Evolutionary conservation across 129 eudicot species (phyloP).

Genomic region (Ambrosia artemisiifolia): DNA sequence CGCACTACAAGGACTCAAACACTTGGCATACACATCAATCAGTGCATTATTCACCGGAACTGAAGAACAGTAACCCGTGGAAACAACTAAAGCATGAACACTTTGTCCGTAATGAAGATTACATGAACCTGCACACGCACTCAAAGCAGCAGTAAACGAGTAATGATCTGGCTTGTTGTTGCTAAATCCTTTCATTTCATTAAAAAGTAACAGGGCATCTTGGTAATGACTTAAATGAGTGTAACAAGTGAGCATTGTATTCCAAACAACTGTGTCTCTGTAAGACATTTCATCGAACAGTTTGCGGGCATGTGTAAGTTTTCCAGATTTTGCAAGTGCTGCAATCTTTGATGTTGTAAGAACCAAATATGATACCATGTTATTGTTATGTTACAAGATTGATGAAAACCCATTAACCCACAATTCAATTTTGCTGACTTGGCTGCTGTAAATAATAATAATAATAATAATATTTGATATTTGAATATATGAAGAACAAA

Average conservation of each 20-base stretch:
- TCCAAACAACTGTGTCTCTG: conserved; percentile 73
- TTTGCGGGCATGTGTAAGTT: conserved; percentile 47
- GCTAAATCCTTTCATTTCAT: conserved; percentile 37
- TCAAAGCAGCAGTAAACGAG: conserved; percentile 60
- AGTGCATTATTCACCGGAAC: conserved; percentile 67
- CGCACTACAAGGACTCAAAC: conserved; percentile 46
- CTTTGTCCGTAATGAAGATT: conserved; percentile 41
- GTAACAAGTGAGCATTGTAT: conserved; percentile 68
- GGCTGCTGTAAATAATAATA: background rate
- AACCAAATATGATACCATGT: conserved; percentile 51
- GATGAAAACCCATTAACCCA: conserved; percentile 29
- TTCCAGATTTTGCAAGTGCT: conserved; percentile 54
- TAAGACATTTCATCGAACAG: conserved; percentile 76
- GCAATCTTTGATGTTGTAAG: conserved; percentile 51
- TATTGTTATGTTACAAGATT: background rate
- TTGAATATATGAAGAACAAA: no score
- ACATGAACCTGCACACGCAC: conserved; percentile 59
- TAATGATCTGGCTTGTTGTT: conserved; percentile 55
- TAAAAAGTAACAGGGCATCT: conserved; percentile 54
- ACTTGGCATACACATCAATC: conserved; percentile 83
- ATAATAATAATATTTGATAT: no score
- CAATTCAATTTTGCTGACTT: background rate
- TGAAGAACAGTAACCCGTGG: conserved; percentile 34
- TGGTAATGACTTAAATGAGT: conserved; percentile 56
- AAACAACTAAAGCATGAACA: conserved; percentile 52